phyloP scores from a whole-genome alignment of 1,284 basidiomycete species.

The Cystobasidium pallidum region DNA sequence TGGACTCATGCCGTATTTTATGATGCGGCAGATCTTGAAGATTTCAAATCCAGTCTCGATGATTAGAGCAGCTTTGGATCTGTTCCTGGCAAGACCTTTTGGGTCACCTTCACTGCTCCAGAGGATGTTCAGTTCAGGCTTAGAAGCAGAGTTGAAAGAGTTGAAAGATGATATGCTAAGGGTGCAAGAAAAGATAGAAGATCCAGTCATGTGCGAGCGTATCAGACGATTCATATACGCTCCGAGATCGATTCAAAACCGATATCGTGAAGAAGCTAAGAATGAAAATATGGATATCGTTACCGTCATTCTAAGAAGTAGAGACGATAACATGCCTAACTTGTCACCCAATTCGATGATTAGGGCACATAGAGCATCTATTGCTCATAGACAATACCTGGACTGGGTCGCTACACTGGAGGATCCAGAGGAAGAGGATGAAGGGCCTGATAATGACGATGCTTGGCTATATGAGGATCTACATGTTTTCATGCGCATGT shows the following conservation, averaged over 20 bases:
- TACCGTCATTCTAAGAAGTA: constrained; percentile 78
- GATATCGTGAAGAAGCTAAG: constrained; percentile 78
- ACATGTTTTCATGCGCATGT: constrained; percentile 73
- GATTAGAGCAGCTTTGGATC: constrained; percentile 88
- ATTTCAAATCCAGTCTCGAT: constrained; percentile 96
- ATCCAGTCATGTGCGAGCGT: constrained; percentile 84
- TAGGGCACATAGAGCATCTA: constrained; percentile 72
- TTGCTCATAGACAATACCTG: constrained; percentile 75
- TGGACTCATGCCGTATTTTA: constrained; percentile 96
- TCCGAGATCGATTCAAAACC: constrained; percentile 80
- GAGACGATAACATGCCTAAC: constrained; percentile 66
- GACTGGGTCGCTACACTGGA: constrained; percentile 65
- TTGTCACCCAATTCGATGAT: constrained; percentile 72
- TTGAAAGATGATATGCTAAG: constrained; percentile 82
- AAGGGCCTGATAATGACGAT: constrained; percentile 83
- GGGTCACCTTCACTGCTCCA: constrained; percentile 89
- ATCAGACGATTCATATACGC: constrained; percentile 83
- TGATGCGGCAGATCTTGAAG: constrained; percentile 86
- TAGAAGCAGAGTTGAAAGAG: constrained; percentile 83
- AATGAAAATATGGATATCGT: constrained; percentile 78
- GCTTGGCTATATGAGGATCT: constrained; percentile 94
- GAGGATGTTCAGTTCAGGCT: constrained; percentile 89
- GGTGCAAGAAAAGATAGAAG: constrained; percentile 85
- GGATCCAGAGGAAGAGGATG: constrained; percentile 87
- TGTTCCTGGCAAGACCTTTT: constrained; percentile 98